Evolutionary conservation across 257 asterid genomes (phyloP).

Genomic region (Ilex aquifolium): DNA sequence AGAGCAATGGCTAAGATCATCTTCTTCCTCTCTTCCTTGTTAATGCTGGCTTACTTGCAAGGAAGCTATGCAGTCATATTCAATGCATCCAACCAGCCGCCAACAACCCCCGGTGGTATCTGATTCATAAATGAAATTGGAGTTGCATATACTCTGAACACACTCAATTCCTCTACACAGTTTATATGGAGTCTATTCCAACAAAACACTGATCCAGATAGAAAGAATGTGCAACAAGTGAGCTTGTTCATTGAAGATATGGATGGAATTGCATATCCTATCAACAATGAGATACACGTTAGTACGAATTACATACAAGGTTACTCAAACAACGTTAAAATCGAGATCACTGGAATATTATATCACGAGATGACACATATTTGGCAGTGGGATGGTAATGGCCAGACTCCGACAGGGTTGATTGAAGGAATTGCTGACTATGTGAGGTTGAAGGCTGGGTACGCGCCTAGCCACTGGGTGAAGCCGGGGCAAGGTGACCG

Average conservation of each 20-base stretch:
- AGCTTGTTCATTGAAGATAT: conserved; percentile 46
- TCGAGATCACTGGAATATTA: conserved; percentile 45
- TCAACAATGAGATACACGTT: conserved; percentile 44
- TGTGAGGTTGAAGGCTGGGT: conserved; percentile 51
- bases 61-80: conserved; percentile 17
- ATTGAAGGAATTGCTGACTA: conserved; percentile 56
- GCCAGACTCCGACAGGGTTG: conserved; percentile 42
- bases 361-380: conserved; percentile 57
- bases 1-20: not conserved
- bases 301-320: conserved; percentile 42
- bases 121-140: conserved; percentile 48
- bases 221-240: conserved; percentile 28
- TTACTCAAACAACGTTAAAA: conserved; percentile 32
- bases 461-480: conserved; percentile 60
- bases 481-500: conserved; percentile 45
- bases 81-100: conserved; percentile 25
- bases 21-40: conserved; percentile 8
- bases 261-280: conserved; percentile 42
- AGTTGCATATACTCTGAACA: conserved; percentile 12
- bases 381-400: conserved; percentile 65
- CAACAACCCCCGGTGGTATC: conserved; percentile 44
- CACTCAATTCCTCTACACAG: conserved; percentile 21
- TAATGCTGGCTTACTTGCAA: conserved; percentile 6
- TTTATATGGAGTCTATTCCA: conserved; percentile 41
- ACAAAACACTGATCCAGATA: conserved; percentile 26